Conservation (phyloP, 1,284 basidiomycete genomes). For the Spongiforma sp. region DNA sequence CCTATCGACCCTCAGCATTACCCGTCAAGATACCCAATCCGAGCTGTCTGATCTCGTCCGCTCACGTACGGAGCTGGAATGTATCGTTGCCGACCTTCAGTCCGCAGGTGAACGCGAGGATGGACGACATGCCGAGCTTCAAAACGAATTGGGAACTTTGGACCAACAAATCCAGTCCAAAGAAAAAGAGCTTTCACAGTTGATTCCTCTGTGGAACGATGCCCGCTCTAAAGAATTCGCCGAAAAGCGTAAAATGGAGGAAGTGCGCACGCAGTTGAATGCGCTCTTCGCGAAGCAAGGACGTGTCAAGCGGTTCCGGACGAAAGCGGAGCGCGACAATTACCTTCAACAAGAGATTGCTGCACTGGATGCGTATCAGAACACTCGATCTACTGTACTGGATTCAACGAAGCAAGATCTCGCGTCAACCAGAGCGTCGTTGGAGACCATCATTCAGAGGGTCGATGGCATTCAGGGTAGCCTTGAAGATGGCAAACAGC, state of each 20-base stretch:
- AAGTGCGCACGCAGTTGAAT: slow-evolving; percentile 69
- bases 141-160: slow-evolving; percentile 68
- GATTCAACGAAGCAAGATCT: slow-evolving; percentile 54
- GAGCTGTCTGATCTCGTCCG: slow-evolving; percentile 85
- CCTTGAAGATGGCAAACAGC: slow-evolving; percentile 78
- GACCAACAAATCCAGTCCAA: slow-evolving; percentile 66
- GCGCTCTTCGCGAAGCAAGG: slow-evolving; percentile 90
- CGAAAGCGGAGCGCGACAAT: slow-evolving; percentile 80
- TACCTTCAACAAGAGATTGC: slow-evolving; percentile 79
- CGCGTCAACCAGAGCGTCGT: slow-evolving; percentile 47
- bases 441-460: slow-evolving; percentile 63
- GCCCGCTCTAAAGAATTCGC: slow-evolving; percentile 60
- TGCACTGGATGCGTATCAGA: slow-evolving; percentile 64
- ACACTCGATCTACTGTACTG: slow-evolving; percentile 56
- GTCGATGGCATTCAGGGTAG: slow-evolving; percentile 69
- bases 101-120: slow-evolving; percentile 65
- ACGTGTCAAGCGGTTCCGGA: slow-evolving; percentile 84
- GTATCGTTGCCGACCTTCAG: slow-evolving; percentile 82
- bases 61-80: slow-evolving; percentile 81
- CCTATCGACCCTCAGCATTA: slow-evolving; percentile 71
- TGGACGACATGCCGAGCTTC: slow-evolving; percentile 66
- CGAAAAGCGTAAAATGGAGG: slow-evolving; percentile 78
- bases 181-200: slow-evolving; percentile 62
- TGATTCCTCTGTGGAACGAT: slow-evolving; percentile 73
- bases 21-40: slow-evolving; percentile 73